Conservation (phyloP, 257 asterid species). For the Catharanthus roseus region DNA sequence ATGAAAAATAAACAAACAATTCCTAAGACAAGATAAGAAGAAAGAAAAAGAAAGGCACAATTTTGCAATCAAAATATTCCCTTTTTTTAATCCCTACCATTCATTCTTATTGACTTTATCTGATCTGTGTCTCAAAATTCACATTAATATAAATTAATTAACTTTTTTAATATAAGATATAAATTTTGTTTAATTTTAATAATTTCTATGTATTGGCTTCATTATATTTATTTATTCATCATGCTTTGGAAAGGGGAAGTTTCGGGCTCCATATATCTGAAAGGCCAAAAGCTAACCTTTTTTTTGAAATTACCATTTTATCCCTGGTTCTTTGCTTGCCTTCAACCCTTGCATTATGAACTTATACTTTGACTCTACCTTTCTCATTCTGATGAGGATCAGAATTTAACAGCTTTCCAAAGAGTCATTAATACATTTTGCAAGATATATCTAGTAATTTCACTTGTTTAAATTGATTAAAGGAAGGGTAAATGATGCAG, state of each 20-base stretch:
- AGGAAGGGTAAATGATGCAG: not conserved
- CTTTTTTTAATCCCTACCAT: conserved; percentile 2
- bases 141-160: too few species aligned
- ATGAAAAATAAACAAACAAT: not conserved
- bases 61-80: conserved; percentile 2
- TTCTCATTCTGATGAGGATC: not conserved
- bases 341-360: not conserved
- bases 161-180: too few species aligned
- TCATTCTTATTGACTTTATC: too few species aligned
- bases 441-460: too few species aligned
- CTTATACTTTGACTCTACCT: not conserved
- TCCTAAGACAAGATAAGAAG: conserved; percentile 1
- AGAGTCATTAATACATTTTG: not conserved
- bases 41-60: not conserved
- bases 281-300: not conserved
- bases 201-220: too few species aligned
- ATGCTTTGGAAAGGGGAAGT: conserved; percentile 7
- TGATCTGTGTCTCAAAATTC: too few species aligned
- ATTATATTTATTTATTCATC: not conserved
- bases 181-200: not conserved
- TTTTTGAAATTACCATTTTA: not conserved
- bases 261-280: conserved; percentile 1
- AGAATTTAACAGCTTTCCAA: not conserved
- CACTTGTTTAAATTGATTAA: not conserved
- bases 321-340: conserved; percentile 14